Evolutionary conservation across 2,329 filamentous ascomycete genomes (phyloP), one percentile per base, ranked within the genome.

Genomic region (Botrytis porri): DNA sequence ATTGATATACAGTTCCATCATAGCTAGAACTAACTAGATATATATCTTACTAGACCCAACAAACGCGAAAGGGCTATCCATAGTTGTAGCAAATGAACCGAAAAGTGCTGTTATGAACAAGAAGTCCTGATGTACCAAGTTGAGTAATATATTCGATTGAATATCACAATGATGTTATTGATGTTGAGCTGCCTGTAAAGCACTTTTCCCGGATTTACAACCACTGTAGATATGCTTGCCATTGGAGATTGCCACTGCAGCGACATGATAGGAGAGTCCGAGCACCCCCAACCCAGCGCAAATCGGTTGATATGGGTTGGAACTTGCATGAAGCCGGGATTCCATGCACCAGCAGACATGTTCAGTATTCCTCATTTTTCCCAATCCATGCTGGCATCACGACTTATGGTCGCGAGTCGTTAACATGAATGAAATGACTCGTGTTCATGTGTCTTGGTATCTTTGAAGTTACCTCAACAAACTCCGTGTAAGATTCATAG

Each of bases 321-420:
- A 32, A 43, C 65, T 69, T 69, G 48, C 25, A 69, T 69, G 65
- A 69, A 43, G 37, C 20, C 18, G 16, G 35, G 4, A 57, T 57
- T 41, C 18, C 51, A 69, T 32, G n/a, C 37, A 69, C 39, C 48
- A 41, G 6, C 37, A 41, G 37, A 69, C 18, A 6, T 41, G 32
- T 8, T 32, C 39, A 57, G 22, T 57, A 32, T 41, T 16, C n/a
- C 18, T 57, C 29, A 37, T 5, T 59, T 57, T 10, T 41, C 54
- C 37, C n/a, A 57, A 48, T 69, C 48, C 65, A 57, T 67, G 65
- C 48, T 41, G 37, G 48, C 65, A 67, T n/a, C 48, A 69, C 64
- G 25, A 57, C 65, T 41, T 69, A 57, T 57, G 65, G 14, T 69
- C 48, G 65, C 25, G 48, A 39, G 41, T 69, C 48, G n/a, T 41